These are phyloP conservation scores for Dactylellina drechsleri DNA, from an alignment of 2,329 filamentous ascomycete species.

Conservation along the genomic window DNA sequence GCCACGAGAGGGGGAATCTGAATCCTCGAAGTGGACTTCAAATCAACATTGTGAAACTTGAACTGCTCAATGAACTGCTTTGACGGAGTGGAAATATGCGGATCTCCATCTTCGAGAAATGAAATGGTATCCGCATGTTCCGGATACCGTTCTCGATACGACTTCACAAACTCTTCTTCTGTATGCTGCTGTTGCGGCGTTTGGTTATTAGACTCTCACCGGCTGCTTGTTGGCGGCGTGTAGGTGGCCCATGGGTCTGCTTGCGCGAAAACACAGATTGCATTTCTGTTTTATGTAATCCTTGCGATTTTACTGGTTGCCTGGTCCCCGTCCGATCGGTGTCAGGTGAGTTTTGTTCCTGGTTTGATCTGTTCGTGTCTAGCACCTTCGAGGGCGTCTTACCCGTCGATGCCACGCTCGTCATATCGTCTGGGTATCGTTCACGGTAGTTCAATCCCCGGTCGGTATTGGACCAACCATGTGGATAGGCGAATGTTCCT, in stretches of 20 bases:
- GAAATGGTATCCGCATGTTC: constrained; percentile 23
- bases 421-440: constrained; percentile 8
- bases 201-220: too few species aligned
- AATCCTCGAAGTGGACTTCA: constrained; percentile 15
- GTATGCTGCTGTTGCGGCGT: neutral
- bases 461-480: neutral
- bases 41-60: neutral
- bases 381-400: neutral
- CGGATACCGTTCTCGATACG: constrained; percentile 22
- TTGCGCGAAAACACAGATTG: neutral
- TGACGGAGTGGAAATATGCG: constrained; percentile 3
- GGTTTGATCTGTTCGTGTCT: constrained; percentile 13
- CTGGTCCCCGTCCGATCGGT: neutral
- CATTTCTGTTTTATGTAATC: neutral
- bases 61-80: constrained; percentile 16
- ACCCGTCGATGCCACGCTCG: neutral
- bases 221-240: too few species aligned
- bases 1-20: neutral
- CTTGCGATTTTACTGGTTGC: neutral
- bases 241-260: neutral
- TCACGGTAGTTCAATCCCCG: constrained; percentile 21
- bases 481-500: constrained; percentile 12
- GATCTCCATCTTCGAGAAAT: constrained; percentile 15
- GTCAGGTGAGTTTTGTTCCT: neutral
- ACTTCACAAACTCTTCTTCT: constrained; percentile 16